Percentiles rank a stretch among this genome's conserved stretches.
These are phyloP conservation scores for Astrothelium macrocarpum DNA, from an alignment of 495 filamentous ascomycete species.

Conservation along the genomic window DNA sequence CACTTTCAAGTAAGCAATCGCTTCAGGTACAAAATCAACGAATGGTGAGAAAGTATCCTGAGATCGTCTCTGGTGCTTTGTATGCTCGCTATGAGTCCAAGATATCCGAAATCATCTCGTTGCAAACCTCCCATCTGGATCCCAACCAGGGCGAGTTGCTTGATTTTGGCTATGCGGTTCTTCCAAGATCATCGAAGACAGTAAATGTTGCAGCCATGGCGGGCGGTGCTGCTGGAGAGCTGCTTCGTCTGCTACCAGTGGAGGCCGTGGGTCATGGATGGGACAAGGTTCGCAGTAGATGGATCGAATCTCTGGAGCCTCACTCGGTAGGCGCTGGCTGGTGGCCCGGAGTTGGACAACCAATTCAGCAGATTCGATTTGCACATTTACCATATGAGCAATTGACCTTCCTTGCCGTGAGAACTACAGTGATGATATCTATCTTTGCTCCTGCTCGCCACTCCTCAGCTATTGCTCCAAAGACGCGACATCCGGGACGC, in stretches of 20 bases:
- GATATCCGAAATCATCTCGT: slow-evolving; percentile 24
- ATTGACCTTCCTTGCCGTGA: slow-evolving; percentile 25
- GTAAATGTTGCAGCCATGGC: slow-evolving; percentile 38
- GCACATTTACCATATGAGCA: slow-evolving; percentile 35
- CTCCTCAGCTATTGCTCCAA: slow-evolving; percentile 5
- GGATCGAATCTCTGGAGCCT: slow-evolving; percentile 28
- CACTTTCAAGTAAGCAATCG: background rate
- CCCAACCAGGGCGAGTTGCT: slow-evolving; percentile 25
- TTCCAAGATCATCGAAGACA: slow-evolving; percentile 11
- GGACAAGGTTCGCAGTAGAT: slow-evolving; percentile 32
- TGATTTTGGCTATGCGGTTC: slow-evolving; percentile 24
- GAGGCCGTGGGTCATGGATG: slow-evolving; percentile 38
- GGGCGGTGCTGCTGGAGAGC: slow-evolving; percentile 41
- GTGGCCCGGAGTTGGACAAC: slow-evolving; percentile 46
- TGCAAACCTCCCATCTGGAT: slow-evolving; percentile 20
- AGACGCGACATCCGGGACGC: background rate
- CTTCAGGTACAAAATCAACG: slow-evolving; percentile 10
- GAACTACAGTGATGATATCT: slow-evolving; percentile 18
- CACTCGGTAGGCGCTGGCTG: slow-evolving; percentile 37
- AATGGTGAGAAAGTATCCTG: slow-evolving; percentile 7
- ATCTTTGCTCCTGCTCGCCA: slow-evolving; percentile 23
- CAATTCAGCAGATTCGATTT: slow-evolving; percentile 61
- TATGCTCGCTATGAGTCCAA: slow-evolving; percentile 16
- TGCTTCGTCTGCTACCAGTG: slow-evolving; percentile 41
- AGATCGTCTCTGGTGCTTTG: slow-evolving; percentile 20